Percentiles rank a stretch among this genome's conserved stretches.
Evolutionary conservation across 1,284 basidiomycete species (phyloP).

Genomic region (Pterulicium gracile): DNA sequence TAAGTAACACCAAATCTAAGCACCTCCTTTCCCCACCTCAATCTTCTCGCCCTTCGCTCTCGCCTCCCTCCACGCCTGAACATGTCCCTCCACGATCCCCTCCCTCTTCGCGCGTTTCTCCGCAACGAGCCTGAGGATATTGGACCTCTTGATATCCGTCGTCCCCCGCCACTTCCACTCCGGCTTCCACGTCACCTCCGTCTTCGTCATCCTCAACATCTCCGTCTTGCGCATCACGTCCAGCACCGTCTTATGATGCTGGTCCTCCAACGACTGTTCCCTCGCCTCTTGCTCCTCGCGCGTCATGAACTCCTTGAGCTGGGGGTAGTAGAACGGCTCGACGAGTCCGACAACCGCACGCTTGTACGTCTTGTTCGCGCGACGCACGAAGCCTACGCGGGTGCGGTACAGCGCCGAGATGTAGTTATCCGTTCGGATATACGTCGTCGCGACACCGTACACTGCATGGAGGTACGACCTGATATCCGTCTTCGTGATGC

Average conservation of each 20-base stretch:
- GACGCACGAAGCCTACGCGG: conserved; percentile 13
- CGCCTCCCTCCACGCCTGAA: conserved; percentile 30
- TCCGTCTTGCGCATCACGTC: conserved; percentile 21
- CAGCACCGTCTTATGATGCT: conserved; percentile 26
- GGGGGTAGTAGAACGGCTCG: conserved; percentile 87
- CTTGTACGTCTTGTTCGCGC: conserved; percentile 61
- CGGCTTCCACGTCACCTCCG: conserved; percentile 26
- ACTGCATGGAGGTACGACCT: conserved; percentile 76
- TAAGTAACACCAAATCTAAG: too few relatives aligned
- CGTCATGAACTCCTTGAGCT: conserved; percentile 67
- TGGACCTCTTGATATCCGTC: conserved; percentile 28
- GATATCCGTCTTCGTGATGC: conserved; percentile 86
- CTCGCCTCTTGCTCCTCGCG: conserved; percentile 38
- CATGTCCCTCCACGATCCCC: conserved; percentile 32
- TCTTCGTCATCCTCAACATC: conserved; percentile 34
- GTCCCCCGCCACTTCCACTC: conserved; percentile 32
- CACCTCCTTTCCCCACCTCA: too few relatives aligned
- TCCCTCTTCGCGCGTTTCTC: conserved; percentile 50
- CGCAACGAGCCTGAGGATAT: conserved; percentile 36
- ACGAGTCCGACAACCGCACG: conserved; percentile 81
- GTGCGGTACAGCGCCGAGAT: conserved; percentile 41
- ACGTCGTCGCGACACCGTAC: conserved; percentile 84
- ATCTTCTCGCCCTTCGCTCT: conserved; percentile 24
- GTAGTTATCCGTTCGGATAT: conserved; percentile 90
- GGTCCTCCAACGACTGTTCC: conserved; percentile 48